phyloP scores from a whole-genome alignment of 768 basidiomycete species.

The Austroboletus festivus region DNA sequence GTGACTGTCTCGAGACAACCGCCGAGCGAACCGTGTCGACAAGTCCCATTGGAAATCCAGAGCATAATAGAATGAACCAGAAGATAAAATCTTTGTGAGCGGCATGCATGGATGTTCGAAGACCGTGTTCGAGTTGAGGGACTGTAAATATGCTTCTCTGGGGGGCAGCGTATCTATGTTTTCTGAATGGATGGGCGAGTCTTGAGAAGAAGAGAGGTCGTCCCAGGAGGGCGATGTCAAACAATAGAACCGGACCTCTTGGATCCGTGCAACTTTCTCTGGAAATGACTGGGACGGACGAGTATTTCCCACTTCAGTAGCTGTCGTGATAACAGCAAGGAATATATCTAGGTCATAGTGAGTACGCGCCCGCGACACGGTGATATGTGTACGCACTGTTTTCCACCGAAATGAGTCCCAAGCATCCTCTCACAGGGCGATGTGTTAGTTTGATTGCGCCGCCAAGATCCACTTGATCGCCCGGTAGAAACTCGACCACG shows the following conservation, averaged over 20 bases:
- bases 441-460: constrained; percentile 66
- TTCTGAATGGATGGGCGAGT: constrained; percentile 58
- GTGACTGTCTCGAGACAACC: constrained; percentile 52
- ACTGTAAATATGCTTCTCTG: constrained; percentile 45
- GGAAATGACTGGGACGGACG: constrained; percentile 53
- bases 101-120: constrained; percentile 90
- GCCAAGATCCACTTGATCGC: constrained; percentile 65
- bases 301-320: constrained; percentile 72
- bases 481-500: constrained; percentile 82
- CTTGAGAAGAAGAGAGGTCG: constrained; percentile 52
- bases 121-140: constrained; percentile 42
- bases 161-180: constrained; percentile 42
- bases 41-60: constrained; percentile 83
- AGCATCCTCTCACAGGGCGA: constrained; percentile 74
- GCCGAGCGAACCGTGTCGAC: constrained; percentile 73
- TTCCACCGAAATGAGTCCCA: constrained; percentile 75
- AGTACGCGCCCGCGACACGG: constrained; percentile 3
- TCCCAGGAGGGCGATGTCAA: constrained; percentile 86
- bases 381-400: constrained; percentile 47
- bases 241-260: constrained; percentile 87
- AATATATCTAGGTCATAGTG: constrained; percentile 62
- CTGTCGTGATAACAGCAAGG: constrained; percentile 74
- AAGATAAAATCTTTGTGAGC: constrained; percentile 85
- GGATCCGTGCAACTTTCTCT: constrained; percentile 77
- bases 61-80: constrained; percentile 93